These are phyloP conservation scores for Dioszegia hungarica DNA, from an alignment of 768 basidiomycete species.

Conservation along the genomic window DNA sequence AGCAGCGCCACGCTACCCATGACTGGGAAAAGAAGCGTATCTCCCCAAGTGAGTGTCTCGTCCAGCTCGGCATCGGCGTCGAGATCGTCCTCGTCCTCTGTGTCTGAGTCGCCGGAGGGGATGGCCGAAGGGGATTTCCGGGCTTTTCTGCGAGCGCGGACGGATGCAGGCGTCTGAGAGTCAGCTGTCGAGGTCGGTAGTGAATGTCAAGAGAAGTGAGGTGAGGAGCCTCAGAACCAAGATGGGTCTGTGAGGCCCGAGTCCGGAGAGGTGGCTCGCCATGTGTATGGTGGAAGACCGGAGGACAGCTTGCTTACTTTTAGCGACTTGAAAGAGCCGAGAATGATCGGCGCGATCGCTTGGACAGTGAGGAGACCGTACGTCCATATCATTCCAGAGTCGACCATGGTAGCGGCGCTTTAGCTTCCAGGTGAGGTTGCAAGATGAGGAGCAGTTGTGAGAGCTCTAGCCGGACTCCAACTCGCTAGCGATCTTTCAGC, in stretches of 20 bases:
- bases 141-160: constrained; percentile 9
- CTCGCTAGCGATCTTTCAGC: too few species aligned
- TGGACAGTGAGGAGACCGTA: constrained; percentile 34
- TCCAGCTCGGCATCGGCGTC: constrained; percentile 59
- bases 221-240: too few species aligned
- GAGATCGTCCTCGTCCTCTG: constrained; percentile 27
- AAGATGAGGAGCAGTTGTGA: not conserved
- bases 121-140: constrained; percentile 1
- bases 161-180: constrained; percentile 26
- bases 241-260: too few species aligned
- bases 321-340: constrained; percentile 46
- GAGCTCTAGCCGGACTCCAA: too few species aligned
- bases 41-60: constrained; percentile 52
- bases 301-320: too few species aligned
- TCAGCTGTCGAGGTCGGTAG: too few species aligned
- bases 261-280: too few species aligned
- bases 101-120: constrained; percentile 1
- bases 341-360: constrained; percentile 40
- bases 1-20: constrained; percentile 64
- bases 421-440: not conserved
- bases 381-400: constrained; percentile 14
- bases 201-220: not conserved
- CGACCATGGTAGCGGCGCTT: constrained; percentile 7
- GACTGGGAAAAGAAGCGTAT: constrained; percentile 48
- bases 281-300: too few species aligned